Percentiles rank a stretch among this genome's conserved stretches.
phyloP scores from a whole-genome alignment of 192 early-diverging fungal genomes.

The Backusella tuberculispora region DNA sequence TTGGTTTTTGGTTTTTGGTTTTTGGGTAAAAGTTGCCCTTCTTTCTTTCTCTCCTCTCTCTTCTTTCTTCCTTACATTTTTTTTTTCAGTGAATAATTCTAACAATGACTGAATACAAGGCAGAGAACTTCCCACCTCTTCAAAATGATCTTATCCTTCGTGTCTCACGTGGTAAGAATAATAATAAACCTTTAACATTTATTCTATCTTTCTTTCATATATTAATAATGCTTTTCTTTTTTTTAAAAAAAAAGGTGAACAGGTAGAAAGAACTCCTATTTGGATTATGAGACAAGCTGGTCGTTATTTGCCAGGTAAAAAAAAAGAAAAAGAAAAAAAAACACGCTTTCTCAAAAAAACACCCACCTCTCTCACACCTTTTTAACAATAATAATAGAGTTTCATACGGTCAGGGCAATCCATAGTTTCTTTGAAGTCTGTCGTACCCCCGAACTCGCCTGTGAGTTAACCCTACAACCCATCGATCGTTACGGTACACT shows the following conservation, averaged over 20 bases:
- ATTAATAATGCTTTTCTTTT: not conserved
- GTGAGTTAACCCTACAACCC: slow-evolving; percentile 95
- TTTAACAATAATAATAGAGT: slow-evolving; percentile 62
- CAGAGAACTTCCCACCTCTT: slow-evolving; percentile 73
- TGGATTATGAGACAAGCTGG: slow-evolving; percentile 99
- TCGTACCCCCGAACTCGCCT: slow-evolving; percentile 89
- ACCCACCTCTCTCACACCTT: not conserved
- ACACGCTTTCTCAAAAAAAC: not conserved
- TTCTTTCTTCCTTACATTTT: not conserved
- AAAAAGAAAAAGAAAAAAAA: not conserved
- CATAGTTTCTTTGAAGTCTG: slow-evolving; percentile 97
- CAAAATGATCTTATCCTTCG: slow-evolving; percentile 92
- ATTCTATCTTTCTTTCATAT: not conserved
- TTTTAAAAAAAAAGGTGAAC: slow-evolving; percentile 49
- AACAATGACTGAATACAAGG: slow-evolving; percentile 13
- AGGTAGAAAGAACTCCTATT: slow-evolving; percentile 79
- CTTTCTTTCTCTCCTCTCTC: not conserved
- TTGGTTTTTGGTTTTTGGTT: no score
- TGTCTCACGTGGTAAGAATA: slow-evolving; percentile 70
- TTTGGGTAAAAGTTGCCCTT: not conserved
- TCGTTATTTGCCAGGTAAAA: slow-evolving; percentile 88
- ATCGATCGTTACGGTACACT: slow-evolving; percentile 89
- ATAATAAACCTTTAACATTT: not conserved
- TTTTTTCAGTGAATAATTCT: not conserved
- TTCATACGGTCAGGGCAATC: slow-evolving; percentile 77